These are phyloP conservation scores for Tricholoma sp. DNA, from an alignment of 768 basidiomycete species.

Conservation along the genomic window DNA sequence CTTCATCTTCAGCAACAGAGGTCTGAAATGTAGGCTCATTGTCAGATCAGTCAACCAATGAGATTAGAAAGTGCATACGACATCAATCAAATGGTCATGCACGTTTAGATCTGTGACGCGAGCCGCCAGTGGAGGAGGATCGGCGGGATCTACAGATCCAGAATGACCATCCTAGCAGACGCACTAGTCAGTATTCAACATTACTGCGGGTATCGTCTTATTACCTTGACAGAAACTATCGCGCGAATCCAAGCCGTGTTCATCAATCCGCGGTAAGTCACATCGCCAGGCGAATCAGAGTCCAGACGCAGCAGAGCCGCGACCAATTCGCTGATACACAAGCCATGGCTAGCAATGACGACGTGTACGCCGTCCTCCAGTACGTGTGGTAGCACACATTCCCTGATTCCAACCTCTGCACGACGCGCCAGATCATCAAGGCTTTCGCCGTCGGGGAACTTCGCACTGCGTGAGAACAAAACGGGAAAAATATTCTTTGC, in stretches of 20 bases:
- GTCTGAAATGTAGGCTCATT: neutral
- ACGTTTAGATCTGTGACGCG: constrained; percentile 32
- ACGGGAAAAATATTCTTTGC: constrained; percentile 53
- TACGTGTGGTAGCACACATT: constrained; percentile 57
- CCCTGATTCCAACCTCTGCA: constrained; percentile 44
- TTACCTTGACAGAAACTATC: constrained; percentile 40
- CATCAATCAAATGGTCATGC: constrained; percentile 24
- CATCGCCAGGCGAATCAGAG: constrained; percentile 36
- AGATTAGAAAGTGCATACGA: constrained; percentile 17
- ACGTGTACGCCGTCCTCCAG: constrained; percentile 45
- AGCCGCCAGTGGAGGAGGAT: constrained; percentile 27
- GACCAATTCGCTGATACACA: constrained; percentile 63
- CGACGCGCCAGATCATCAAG: constrained; percentile 56
- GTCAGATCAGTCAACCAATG: neutral
- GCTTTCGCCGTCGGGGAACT: constrained; percentile 66
- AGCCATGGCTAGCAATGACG: constrained; percentile 70
- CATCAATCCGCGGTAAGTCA: constrained; percentile 40
- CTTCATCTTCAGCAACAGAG: neutral
- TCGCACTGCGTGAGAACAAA: constrained; percentile 38
- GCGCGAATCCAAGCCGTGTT: constrained; percentile 78
- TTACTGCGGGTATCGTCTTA: too few relatives aligned
- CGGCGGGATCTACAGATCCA: constrained; percentile 19
- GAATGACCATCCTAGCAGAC: constrained; percentile 19
- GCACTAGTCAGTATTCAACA: neutral
- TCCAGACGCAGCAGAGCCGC: constrained; percentile 48